Base-by-base conservation (phyloP, 257 asterid genomes). In the Fraxinus excelsior region DNA sequence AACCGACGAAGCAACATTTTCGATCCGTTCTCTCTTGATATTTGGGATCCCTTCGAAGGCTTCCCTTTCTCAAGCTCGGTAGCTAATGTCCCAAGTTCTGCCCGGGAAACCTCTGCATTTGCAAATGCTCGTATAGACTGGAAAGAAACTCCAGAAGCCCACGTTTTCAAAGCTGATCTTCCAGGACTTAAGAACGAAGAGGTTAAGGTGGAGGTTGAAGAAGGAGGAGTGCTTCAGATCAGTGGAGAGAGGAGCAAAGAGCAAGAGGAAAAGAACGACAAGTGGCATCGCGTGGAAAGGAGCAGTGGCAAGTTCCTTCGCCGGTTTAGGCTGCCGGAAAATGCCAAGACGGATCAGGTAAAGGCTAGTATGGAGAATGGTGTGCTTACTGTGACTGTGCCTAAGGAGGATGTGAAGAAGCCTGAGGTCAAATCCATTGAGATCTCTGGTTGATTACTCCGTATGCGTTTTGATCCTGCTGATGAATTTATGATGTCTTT, bases 261-360 rank as follows among this genome's bases (percentile, higher is more conserved):
- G 80, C 71, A 83, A 21, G 86, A 79, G 49, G 86, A 83, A 77
- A 80, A 83, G 78, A 76, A 73, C 34, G 86, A 83, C 77, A 80
- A 69, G 79, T 83, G 86, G 86, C 86, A 79, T 46, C 79, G 86
- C n/a, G 28, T 82, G 0, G 82, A 82, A 75, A 78, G 82, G 76
- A 82, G 82, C 75, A 66, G 76, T 34, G 79, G 79, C 0, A 73
- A 74, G 72, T 82, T 82, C 70, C 53, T 76, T 46, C 78, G 81
- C 44, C 78, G 83, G 23, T 79, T 82, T 72, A 72, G 79, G 77
- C 56, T 82, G 80, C 85, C 82, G 70, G 80, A 74, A 1, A 82
- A 82, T 23, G 82, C 78, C 4, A 78, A 82, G 38, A 1, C 75
- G 66, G 76, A 70, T 1, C 58, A 73, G 40, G 76, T 81, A 6